A percentile compares a stretch with the other conserved stretches of the same genome.
Conservation (phyloP, 2,329 filamentous ascomycete genomes). For the Penicillium sp. region DNA sequence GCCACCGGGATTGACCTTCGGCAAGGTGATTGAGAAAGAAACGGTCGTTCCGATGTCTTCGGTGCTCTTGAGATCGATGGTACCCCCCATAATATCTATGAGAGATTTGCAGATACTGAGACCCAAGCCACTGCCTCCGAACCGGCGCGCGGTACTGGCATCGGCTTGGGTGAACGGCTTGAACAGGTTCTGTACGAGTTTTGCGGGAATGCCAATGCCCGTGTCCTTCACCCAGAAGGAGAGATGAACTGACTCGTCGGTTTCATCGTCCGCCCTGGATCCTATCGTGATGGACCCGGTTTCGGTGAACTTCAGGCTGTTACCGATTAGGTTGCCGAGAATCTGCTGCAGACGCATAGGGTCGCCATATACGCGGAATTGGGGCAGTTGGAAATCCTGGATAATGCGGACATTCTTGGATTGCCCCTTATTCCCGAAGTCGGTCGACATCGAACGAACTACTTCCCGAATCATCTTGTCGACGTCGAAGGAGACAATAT, state of each 20-base stretch:
- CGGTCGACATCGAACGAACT: not conserved
- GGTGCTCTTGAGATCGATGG: not conserved
- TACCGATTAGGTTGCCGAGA: not conserved
- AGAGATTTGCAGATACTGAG: constrained; percentile 3
- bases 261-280: not conserved
- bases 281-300: not conserved
- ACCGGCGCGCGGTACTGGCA: not conserved
- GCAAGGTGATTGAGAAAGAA: not conserved
- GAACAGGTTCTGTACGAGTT: not conserved
- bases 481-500: not conserved
- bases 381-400: not conserved
- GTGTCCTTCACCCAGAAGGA: constrained; percentile 2
- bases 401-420: not conserved
- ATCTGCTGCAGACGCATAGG: constrained; percentile 1
- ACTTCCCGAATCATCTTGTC: not conserved
- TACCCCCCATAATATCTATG: not conserved
- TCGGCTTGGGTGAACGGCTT: constrained; percentile 1
- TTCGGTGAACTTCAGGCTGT: constrained; percentile 2
- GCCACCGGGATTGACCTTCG: not conserved
- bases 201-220: not conserved
- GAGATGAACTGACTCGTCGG: not conserved
- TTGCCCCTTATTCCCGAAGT: not conserved
- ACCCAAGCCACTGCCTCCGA: constrained; percentile 1
- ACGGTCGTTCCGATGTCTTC: not conserved
- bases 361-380: not conserved